Conservation (phyloP, 306 rosid genomes). For the Cercis canadensis region DNA sequence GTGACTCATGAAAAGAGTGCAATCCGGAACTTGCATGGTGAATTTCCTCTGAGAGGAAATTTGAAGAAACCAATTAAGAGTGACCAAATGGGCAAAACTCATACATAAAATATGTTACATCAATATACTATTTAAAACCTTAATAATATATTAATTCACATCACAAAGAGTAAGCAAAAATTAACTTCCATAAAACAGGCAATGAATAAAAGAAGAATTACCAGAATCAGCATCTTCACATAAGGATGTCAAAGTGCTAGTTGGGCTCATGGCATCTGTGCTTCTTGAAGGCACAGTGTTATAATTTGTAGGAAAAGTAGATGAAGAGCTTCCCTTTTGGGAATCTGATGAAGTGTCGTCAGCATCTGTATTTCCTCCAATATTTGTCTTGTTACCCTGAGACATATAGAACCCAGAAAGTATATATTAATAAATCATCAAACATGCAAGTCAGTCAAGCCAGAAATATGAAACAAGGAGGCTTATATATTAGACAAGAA, state of each 20-base stretch:
- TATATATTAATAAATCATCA: slow-evolving; percentile 2
- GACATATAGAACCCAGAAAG: slow-evolving; percentile 30
- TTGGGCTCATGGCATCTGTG: slow-evolving; percentile 73
- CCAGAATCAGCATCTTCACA: slow-evolving; percentile 94
- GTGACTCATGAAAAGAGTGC: slow-evolving; percentile 44
- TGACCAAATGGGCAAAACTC: slow-evolving; percentile 24
- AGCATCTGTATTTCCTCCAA: slow-evolving; percentile 60
- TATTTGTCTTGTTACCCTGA: slow-evolving; percentile 79
- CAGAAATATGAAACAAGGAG: slow-evolving; percentile 21
- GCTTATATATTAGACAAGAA: slow-evolving; percentile 2
- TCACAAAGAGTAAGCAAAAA: slow-evolving; percentile 20
- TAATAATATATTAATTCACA: slow-evolving; percentile 1
- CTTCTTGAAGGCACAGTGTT: slow-evolving; percentile 61
- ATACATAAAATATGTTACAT: slow-evolving; percentile 10
- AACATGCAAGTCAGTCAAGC: slow-evolving; percentile 17
- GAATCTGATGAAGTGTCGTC: slow-evolving; percentile 63
- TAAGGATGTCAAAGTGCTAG: slow-evolving; percentile 63
- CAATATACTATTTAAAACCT: slow-evolving; percentile 22
- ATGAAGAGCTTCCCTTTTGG: slow-evolving; percentile 53
- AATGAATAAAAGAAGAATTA: slow-evolving; percentile 44
- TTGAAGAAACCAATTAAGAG: slow-evolving; percentile 27
- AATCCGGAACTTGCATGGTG: slow-evolving; percentile 55
- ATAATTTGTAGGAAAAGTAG: slow-evolving; percentile 56
- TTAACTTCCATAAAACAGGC: slow-evolving; percentile 32
- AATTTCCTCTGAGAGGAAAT: slow-evolving; percentile 52